Percentiles rank a stretch among this genome's conserved stretches.
Evolutionary conservation across 371 early-diverging fungal genomes (phyloP).

Genomic region (Mucor velutinosus): DNA sequence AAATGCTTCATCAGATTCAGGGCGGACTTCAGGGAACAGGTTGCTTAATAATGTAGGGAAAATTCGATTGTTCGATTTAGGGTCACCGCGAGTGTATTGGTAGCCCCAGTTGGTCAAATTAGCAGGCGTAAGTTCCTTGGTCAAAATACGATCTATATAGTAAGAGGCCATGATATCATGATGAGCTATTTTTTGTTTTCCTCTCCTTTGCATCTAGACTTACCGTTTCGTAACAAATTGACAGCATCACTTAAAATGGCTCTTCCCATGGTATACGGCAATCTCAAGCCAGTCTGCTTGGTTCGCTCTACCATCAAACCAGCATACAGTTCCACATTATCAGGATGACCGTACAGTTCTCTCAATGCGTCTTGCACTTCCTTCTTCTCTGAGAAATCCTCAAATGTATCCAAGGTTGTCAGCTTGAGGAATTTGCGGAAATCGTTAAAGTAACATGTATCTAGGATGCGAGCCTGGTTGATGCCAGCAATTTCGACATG

Average conservation of each 20-base stretch:
- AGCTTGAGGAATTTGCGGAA: slow-evolving; percentile 47
- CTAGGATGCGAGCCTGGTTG: slow-evolving; percentile 36
- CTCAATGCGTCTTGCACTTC: slow-evolving; percentile 42
- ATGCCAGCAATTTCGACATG: slow-evolving; percentile 55
- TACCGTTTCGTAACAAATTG: slow-evolving; percentile 57
- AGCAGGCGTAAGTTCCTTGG: slow-evolving; percentile 38
- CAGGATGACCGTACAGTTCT: slow-evolving; percentile 43
- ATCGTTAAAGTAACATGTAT: slow-evolving; percentile 52
- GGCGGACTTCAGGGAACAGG: slow-evolving; percentile 16
- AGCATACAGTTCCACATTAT: slow-evolving; percentile 55
- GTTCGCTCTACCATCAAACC: slow-evolving; percentile 51
- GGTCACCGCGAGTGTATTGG: slow-evolving; percentile 28
- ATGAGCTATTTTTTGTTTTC: neutral
- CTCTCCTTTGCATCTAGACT: neutral
- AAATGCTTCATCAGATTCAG: slow-evolving; percentile 13
- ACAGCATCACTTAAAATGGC: slow-evolving; percentile 57
- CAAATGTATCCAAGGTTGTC: slow-evolving; percentile 37
- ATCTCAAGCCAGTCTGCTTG: slow-evolving; percentile 40
- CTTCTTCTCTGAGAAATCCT: slow-evolving; percentile 44
- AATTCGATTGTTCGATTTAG: slow-evolving; percentile 18
- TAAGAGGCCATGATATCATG: neutral
- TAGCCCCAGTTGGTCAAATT: slow-evolving; percentile 49
- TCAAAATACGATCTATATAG: slow-evolving; percentile 27
- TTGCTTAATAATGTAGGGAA: slow-evolving; percentile 21
- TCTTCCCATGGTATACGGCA: slow-evolving; percentile 53